Evolutionary conservation across 495 filamentous ascomycete species (phyloP).

Genomic region (Penicillium bialowiezense): DNA sequence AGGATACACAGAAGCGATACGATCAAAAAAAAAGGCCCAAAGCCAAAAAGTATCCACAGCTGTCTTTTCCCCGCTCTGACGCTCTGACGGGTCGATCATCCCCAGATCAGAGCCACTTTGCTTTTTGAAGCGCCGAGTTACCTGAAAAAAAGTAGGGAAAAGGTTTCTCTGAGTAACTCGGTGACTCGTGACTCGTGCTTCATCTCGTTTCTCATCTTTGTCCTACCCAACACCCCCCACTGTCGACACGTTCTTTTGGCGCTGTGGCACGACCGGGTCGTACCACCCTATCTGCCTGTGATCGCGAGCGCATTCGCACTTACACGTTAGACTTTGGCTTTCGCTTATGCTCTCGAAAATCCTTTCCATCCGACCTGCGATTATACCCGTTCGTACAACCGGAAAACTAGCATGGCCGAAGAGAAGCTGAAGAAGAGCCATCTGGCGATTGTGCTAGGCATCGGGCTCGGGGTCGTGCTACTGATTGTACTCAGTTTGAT

Average conservation of each 20-base stretch:
- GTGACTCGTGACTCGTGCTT: too few species aligned
- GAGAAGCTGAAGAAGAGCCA: conserved; percentile 24
- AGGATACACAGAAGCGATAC: neutral
- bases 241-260: too few species aligned
- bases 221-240: neutral
- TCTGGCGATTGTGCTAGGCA: conserved; percentile 40
- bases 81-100: conserved; percentile 24
- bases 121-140: too few species aligned
- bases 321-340: neutral
- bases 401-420: conserved; percentile 19
- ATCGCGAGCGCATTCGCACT: too few species aligned
- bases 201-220: too few species aligned
- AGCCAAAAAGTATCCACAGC: conserved; percentile 4
- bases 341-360: neutral
- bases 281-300: neutral
- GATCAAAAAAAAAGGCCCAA: neutral
- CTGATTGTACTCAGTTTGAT: conserved; percentile 37
- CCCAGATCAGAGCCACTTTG: neutral
- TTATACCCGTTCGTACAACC: conserved; percentile 5
- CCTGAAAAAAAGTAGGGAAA: too few species aligned
- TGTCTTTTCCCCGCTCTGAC: conserved; percentile 14
- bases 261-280: neutral
- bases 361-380: neutral
- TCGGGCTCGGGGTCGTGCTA: conserved; percentile 36
- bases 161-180: too few species aligned